phyloP scores from a whole-genome alignment of 2,329 filamentous ascomycete species.

The Clonostachys solani region DNA sequence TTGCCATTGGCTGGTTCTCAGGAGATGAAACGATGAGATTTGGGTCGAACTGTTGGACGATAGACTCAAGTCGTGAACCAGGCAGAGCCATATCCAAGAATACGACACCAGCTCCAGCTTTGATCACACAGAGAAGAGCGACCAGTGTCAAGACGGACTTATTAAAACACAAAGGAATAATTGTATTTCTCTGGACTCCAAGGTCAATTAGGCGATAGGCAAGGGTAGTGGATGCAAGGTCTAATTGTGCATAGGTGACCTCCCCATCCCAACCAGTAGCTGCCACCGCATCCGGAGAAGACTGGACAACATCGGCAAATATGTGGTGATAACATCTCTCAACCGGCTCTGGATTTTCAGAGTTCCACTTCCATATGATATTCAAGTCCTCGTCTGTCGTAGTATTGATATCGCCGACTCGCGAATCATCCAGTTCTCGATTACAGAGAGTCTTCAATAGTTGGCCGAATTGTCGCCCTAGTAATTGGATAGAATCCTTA shows the following conservation, averaged over 20 bases:
- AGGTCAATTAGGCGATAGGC: constrained; percentile 7
- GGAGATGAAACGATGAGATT: constrained; percentile 2
- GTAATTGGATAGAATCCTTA: neutral
- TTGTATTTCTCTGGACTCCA: constrained; percentile 8
- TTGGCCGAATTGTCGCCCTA: neutral
- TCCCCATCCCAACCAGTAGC: constrained; percentile 14
- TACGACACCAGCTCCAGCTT: constrained; percentile 21
- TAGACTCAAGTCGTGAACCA: constrained; percentile 1
- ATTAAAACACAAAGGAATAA: constrained; percentile 26
- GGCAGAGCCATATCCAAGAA: constrained; percentile 28
- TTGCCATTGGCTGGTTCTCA: neutral
- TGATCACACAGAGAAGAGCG: constrained; percentile 23
- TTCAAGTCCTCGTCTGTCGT: neutral
- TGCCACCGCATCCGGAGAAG: constrained; percentile 17
- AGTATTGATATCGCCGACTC: neutral
- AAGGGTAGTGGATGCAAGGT: constrained; percentile 4
- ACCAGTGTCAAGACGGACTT: constrained; percentile 27
- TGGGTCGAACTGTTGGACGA: constrained; percentile 1
- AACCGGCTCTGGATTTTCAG: neutral
- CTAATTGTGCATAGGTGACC: constrained; percentile 14
- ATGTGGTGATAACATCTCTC: neutral
- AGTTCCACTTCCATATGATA: neutral
- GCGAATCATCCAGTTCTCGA: neutral
- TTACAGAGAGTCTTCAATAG: neutral
- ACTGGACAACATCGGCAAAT: neutral